Percentiles rank a stretch among this genome's conserved stretches.
These are phyloP conservation scores for Ambrosia artemisiifolia DNA, from an alignment of 129 eudicot species.

Conservation along the genomic window DNA sequence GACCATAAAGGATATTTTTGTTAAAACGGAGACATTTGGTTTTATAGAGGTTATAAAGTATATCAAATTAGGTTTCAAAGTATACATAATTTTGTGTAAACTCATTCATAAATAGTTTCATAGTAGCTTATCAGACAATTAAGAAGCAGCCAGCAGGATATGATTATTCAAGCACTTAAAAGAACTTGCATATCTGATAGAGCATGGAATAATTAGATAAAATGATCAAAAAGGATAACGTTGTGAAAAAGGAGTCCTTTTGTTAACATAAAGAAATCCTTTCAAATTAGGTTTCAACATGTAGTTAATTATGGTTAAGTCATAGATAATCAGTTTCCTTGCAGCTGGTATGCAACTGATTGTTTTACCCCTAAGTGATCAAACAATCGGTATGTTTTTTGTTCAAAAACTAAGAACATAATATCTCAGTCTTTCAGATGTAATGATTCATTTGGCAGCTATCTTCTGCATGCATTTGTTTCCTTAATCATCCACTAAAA, in stretches of 20 bases:
- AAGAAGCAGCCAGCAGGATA: too few species aligned
- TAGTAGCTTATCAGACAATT: too few species aligned
- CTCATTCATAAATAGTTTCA: not conserved
- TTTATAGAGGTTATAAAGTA: not conserved
- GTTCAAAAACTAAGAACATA: not conserved
- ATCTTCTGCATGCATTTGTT: slow-evolving; percentile 5
- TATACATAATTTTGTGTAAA: too few species aligned
- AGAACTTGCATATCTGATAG: not conserved
- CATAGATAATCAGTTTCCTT: not conserved
- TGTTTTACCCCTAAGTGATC: not conserved
- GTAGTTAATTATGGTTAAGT: not conserved
- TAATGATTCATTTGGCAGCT: not conserved
- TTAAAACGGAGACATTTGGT: not conserved
- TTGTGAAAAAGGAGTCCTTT: not conserved
- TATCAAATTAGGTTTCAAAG: not conserved
- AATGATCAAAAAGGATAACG: not conserved
- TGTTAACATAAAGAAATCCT: not conserved
- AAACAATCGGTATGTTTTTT: not conserved
- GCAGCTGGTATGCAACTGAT: not conserved
- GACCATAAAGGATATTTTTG: not conserved
- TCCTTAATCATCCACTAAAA: slow-evolving; percentile 25
- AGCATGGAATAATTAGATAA: not conserved
- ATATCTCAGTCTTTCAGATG: not conserved
- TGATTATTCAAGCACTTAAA: too few species aligned
- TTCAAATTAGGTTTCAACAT: not conserved